Evolutionary conservation across 176 grass and related monocot genomes (phyloP).

Genomic region (Neostapfia colusana): DNA sequence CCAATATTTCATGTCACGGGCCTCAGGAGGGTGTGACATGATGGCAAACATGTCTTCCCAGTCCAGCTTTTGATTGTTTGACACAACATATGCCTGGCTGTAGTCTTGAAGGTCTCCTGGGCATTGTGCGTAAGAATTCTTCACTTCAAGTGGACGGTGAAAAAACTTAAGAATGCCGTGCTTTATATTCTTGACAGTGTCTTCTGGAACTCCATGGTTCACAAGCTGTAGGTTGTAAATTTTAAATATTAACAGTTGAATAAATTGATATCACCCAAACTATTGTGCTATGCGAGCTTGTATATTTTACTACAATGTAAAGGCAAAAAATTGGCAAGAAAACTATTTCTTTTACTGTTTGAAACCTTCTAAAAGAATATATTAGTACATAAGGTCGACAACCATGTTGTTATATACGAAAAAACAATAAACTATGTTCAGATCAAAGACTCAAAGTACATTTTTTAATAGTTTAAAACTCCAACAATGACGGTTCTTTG

Average conservation of each 20-base stretch:
- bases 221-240: constrained; percentile 34
- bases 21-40: constrained; percentile 36
- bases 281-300: background rate
- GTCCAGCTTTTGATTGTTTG: constrained; percentile 56
- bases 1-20: constrained; percentile 51
- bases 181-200: constrained; percentile 46
- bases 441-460: background rate
- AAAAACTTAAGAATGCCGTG: constrained; percentile 34
- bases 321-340: background rate
- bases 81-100: constrained; percentile 50
- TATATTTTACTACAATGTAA: background rate
- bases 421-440: no score
- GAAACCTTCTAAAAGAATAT: no score
- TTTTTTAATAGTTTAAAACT: no score
- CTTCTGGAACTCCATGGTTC: constrained; percentile 52
- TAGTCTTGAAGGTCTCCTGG: constrained; percentile 59
- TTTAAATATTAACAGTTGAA: background rate
- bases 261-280: background rate
- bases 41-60: constrained; percentile 50
- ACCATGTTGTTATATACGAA: no score
- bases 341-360: no score
- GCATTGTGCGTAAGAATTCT: constrained; percentile 37
- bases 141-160: constrained; percentile 44
- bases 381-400: no score
- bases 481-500: no score